Evolutionary conservation across 2,329 filamentous ascomycete genomes (phyloP).

Genomic region (Metarhizium guizhouense): DNA sequence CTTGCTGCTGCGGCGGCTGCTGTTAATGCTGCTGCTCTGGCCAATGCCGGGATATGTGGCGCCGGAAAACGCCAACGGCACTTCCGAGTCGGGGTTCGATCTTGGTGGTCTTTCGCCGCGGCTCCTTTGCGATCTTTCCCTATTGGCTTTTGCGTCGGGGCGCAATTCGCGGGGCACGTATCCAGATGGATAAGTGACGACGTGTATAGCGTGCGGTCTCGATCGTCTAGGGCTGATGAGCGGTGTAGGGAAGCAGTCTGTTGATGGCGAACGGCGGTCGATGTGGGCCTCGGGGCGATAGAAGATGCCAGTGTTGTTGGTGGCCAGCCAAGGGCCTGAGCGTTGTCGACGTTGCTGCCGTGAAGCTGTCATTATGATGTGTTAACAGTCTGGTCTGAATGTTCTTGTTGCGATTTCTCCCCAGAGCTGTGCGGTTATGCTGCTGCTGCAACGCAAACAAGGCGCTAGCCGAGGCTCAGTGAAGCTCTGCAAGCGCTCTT

Average conservation of each 20-base stretch:
- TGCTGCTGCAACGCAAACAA: not conserved
- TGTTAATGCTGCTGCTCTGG: constrained; percentile 22
- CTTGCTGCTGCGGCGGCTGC: constrained; percentile 18
- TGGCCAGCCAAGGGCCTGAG: constrained; percentile 4
- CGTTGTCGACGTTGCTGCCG: constrained; percentile 3
- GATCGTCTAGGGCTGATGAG: constrained; percentile 30
- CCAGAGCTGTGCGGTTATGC: not conserved
- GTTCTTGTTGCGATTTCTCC: not conserved
- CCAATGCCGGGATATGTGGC: not conserved
- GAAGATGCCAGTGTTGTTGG: constrained; percentile 6
- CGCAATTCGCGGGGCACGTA: constrained; percentile 37
- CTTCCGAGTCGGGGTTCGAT: not conserved
- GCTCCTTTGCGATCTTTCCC: not conserved
- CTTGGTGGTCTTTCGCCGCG: constrained; percentile 1
- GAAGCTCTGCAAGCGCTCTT: not conserved
- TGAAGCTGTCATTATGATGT: constrained; percentile 5
- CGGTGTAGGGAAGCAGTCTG: constrained; percentile 23
- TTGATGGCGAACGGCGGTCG: constrained; percentile 2
- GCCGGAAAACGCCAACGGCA: not conserved
- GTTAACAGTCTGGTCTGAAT: constrained; percentile 2
- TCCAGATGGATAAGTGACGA: constrained; percentile 31
- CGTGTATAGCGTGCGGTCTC: constrained; percentile 32
- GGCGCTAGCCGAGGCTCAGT: not conserved
- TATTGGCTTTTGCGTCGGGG: constrained; percentile 5
- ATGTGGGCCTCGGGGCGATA: constrained; percentile 6